These are phyloP conservation scores for Mediolabrus comicus DNA, from an alignment of 108 stramenopile species.

Conservation along the genomic window DNA sequence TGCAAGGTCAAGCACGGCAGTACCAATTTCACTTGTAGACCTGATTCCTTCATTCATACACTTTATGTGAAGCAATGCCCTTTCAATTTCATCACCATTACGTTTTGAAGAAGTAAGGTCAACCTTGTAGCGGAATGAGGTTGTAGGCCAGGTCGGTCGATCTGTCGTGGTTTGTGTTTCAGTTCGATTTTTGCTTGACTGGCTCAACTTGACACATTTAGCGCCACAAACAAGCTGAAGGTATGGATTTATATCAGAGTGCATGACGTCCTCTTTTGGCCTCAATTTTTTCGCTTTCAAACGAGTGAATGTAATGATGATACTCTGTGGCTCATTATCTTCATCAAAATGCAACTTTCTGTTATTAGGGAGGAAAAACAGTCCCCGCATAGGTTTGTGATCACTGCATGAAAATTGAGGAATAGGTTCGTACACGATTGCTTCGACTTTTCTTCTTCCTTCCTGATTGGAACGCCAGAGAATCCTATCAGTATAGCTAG, in stretches of 20 bases:
- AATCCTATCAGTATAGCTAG: slow-evolving; percentile 84
- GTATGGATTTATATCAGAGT: not conserved
- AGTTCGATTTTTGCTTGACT: not conserved
- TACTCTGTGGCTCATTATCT: not conserved
- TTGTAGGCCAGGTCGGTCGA: not conserved
- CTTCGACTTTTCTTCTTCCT: slow-evolving; percentile 34
- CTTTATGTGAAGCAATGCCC: not conserved
- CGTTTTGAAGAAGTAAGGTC: not conserved
- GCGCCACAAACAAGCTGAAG: not conserved
- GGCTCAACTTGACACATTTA: not conserved
- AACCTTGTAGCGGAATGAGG: not conserved
- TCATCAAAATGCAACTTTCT: not conserved
- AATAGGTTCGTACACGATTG: slow-evolving; percentile 63
- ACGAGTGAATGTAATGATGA: not conserved
- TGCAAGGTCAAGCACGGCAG: not conserved
- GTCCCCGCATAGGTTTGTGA: slow-evolving; percentile 85
- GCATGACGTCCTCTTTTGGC: not conserved
- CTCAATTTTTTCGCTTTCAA: not conserved
- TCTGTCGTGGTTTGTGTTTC: not conserved
- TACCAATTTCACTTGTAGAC: not conserved
- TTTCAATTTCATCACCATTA: not conserved
- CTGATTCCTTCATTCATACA: not conserved
- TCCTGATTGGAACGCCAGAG: slow-evolving; percentile 68
- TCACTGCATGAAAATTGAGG: slow-evolving; percentile 62
- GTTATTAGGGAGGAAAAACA: slow-evolving; percentile 35